Conservation (phyloP, 805 yeast species). For the Candida koratica region DNA sequence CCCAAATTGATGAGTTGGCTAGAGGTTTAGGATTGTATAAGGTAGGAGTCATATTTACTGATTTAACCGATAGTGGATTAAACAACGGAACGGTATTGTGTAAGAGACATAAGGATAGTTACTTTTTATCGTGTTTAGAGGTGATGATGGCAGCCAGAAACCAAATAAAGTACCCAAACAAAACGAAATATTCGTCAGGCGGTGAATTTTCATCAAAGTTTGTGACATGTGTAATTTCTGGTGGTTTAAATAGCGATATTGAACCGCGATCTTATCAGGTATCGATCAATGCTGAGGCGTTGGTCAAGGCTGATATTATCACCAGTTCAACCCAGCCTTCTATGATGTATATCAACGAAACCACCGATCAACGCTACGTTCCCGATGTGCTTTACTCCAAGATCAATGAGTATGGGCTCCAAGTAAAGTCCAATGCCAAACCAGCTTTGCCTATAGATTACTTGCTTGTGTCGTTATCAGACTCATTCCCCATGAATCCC, state of each 20-base stretch:
- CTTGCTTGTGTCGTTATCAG: conserved; percentile 78
- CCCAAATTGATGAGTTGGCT: conserved; percentile 52
- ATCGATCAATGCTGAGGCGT: conserved; percentile 79
- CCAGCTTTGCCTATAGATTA: conserved; percentile 95
- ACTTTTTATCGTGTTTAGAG: conserved; percentile 86
- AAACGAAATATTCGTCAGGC: conserved; percentile 56
- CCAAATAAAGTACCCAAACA: conserved; percentile 64
- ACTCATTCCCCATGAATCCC: conserved; percentile 79
- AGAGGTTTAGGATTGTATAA: conserved; percentile 56
- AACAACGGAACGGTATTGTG: conserved; percentile 88
- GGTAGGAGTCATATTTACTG: conserved; percentile 87
- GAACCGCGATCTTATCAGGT: conserved; percentile 91
- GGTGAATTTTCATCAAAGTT: conserved; percentile 81
- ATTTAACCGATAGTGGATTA: conserved; percentile 78
- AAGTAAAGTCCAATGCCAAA: conserved; percentile 83
- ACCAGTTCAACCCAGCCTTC: conserved; percentile 89
- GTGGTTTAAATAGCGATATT: conserved; percentile 84
- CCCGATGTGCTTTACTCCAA: conserved; percentile 89
- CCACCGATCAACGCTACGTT: conserved; percentile 74
- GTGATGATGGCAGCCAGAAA: conserved; percentile 75
- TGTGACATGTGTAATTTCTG: conserved; percentile 89
- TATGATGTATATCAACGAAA: conserved; percentile 72
- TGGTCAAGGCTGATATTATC: conserved; percentile 81
- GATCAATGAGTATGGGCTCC: conserved; percentile 81
- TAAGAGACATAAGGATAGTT: conserved; percentile 88